Evolutionary conservation across 768 basidiomycete genomes (phyloP), one percentile per base, ranked within the genome.

Genomic region (Phaeolepiota aurea): DNA sequence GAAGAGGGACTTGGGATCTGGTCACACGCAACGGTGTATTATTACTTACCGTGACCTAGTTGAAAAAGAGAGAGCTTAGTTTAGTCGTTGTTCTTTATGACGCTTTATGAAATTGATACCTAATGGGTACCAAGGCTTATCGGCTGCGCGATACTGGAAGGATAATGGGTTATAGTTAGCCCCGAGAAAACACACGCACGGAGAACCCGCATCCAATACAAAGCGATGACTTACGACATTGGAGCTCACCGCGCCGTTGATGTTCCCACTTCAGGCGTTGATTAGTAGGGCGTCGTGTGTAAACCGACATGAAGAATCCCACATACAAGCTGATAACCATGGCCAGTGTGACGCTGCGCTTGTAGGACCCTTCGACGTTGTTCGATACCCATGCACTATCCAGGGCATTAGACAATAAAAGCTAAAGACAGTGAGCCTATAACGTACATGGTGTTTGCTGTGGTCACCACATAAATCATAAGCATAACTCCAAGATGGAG

Each of bases 211-310:
- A n/a, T n/a, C n/a, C n/a, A n/a, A n/a, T n/a, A n/a, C n/a, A n/a
- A n/a, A 40, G 23, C n/a, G 20, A 33, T n/a, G 22, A 71, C 79
- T 48, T 57, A 79, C 79, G 23, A 87, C 74, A 49, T 86, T 85
- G 13, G 81, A 83, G 52, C 76, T 77, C 31, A 87, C 76, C n/a
- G 79, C 82, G 14, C 82, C 83, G 51, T 84, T 82, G 38, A 85
- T 62, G 54, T 85, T 85, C 5, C 82, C 82, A 47, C 79, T 82
- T 42, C 16, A 20, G 41, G 9, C 14, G 25, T 19, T 31, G 30
- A n/a, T 14, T 33, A 37, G 37, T 42, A 5, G 43, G 19, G 18
- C 30, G 31, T 22, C 9, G 11, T 9, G 7, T 9, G 13, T 20
- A 20, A 30, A 32, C 12, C 22, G 13, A 37, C 38, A 34, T 1